Base-by-base conservation (phyloP, 371 early-diverging fungal genomes). In the Mortierella sp. region DNA sequence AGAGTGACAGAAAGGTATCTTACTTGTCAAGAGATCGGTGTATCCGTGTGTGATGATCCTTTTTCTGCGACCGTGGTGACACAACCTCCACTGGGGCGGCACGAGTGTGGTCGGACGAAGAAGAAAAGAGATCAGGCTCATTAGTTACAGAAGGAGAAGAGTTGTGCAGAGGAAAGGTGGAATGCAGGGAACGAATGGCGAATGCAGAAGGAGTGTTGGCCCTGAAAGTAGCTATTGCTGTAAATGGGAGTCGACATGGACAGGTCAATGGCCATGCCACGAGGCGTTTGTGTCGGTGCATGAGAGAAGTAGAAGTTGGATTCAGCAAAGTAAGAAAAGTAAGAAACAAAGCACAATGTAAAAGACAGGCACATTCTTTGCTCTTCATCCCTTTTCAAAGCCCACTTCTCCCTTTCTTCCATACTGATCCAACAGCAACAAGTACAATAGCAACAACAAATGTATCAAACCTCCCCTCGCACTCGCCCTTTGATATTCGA, bases 21-120 rank as follows among this genome's bases (percentile, higher is more conserved):
- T 73, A 73, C 73, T 73, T 73, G 31, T 73, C 28, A 3, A 73
- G 73, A 38, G 73, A 52, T 21, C 21, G 54, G 3, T 73, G 38
- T 48, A 73, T 73, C 73, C 54, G 73, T 68, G 68, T 68, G 44
- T 38, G 68, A 42, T 68, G 38, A 38, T 68, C 68, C 28, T 58
- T 58, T 21, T 28, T n/a, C 44, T 38, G 42, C 1, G 19, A 21
- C 21, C 3, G 68, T 38, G 68, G 68, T 68, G 21, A 42, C 42
- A 68, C 68, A 68, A 24, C 68, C 42, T 21, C 24, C 21, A 7
- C 19, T 63, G 63, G 19, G 11, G 24, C n/a, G 24, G 55, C n/a
- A 55, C n/a, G 9, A 63, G 68, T 8, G 16, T 38, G 34, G 68
- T 21, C 21, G 24, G 21, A 21, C 50, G 50, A 50, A 50, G 47